Evolutionary conservation across 176 grass and related monocot species (phyloP).

Genomic region (Luzula sylvatica): DNA sequence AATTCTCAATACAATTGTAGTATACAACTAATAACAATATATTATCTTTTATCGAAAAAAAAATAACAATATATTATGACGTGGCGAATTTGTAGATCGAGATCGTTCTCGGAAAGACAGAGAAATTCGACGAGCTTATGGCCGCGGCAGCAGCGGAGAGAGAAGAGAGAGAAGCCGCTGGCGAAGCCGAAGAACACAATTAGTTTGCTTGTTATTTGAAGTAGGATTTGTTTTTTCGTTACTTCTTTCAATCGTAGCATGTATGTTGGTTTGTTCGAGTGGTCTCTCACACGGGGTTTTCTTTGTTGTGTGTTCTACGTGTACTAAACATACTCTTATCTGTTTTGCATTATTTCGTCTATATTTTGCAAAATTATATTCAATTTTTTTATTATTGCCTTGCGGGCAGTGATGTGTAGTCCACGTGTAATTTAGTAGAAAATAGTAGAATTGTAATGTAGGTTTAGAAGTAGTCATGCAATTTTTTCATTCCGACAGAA

Average conservation of each 20-base stretch:
- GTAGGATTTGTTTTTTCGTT: conserved; percentile 36
- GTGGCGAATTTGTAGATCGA: conserved; percentile 51
- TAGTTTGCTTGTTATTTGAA: conserved; percentile 20
- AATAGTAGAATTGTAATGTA: conserved; percentile 3
- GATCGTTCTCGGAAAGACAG: conserved; percentile 71
- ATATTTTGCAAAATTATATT: conserved; percentile 10
- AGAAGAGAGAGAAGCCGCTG: conserved; percentile 33
- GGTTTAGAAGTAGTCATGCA: conserved; percentile 8
- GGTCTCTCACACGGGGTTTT: conserved; percentile 1
- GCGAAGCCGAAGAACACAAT: conserved; percentile 73
- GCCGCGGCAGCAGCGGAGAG: conserved; percentile 59
- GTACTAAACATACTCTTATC: no score
- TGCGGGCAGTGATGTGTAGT: neutral
- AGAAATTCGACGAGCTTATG: conserved; percentile 93
- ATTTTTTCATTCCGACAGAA: conserved; percentile 10
- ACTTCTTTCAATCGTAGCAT: conserved; percentile 22
- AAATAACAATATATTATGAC: conserved; percentile 1
- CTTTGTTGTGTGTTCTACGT: no score
- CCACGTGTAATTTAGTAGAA: neutral
- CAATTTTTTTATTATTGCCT: no score
- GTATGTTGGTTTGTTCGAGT: conserved; percentile 22
- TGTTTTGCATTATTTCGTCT: conserved; percentile 10
- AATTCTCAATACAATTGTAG: neutral
- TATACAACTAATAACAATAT: neutral
- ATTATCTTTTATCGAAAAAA: no score